These are phyloP conservation scores for Colletotrichum falcatum DNA, from an alignment of 2,329 filamentous ascomycete genomes.

Conservation along the genomic window DNA sequence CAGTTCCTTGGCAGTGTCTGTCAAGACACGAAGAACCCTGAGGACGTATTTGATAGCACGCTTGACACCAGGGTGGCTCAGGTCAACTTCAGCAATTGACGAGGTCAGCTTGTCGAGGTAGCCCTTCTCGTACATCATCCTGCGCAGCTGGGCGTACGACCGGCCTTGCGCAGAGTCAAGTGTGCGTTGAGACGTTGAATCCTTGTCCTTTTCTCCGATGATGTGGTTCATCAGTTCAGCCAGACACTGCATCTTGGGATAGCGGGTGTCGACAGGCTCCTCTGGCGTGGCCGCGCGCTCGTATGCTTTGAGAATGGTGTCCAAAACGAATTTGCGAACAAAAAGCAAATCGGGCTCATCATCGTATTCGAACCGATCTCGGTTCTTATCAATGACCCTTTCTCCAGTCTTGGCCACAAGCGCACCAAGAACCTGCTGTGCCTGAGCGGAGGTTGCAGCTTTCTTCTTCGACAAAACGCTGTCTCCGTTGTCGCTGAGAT, in stretches of 20 bases:
- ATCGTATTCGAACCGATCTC: constrained; percentile 73
- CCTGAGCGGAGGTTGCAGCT: constrained; percentile 84
- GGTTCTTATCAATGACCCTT: constrained; percentile 68
- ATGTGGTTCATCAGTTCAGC: constrained; percentile 94
- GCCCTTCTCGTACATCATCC: constrained; percentile 98
- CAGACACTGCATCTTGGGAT: constrained; percentile 86
- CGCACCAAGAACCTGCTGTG: constrained; percentile 86
- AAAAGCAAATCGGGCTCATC: constrained; percentile 89
- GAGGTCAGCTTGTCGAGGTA: constrained; percentile 89
- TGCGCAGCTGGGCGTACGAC: constrained; percentile 86
- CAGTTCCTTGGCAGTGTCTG: constrained; percentile 85
- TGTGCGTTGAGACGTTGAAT: constrained; percentile 53
- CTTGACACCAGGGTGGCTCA: constrained; percentile 94
- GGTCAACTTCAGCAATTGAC: constrained; percentile 94
- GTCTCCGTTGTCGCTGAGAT: constrained; percentile 77
- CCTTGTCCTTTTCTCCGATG: constrained; percentile 82
- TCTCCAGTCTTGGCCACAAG: constrained; percentile 91
- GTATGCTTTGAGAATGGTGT: constrained; percentile 92
- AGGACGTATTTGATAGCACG: constrained; percentile 97
- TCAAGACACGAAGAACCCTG: constrained; percentile 87
- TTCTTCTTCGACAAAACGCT: constrained; percentile 86
- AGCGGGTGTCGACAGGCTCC: constrained; percentile 86
- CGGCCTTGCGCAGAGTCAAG: constrained; percentile 53
- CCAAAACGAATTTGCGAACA: constrained; percentile 93
- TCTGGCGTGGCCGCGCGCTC: constrained; percentile 85